Base-by-base conservation (phyloP, 2,329 filamentous ascomycete genomes). In the Chalaropsis ovoidea region DNA sequence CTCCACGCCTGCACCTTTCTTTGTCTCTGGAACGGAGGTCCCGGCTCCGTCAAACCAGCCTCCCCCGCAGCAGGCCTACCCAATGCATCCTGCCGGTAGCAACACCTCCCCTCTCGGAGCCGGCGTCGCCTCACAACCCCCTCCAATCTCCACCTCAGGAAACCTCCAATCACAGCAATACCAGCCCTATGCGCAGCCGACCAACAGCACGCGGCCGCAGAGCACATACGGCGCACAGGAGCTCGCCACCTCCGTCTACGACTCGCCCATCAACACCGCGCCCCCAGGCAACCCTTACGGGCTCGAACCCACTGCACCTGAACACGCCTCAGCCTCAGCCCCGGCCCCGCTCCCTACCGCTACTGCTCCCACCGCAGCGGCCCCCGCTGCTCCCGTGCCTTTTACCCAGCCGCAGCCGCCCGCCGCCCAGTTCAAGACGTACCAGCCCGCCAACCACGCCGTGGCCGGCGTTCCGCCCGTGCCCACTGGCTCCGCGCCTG, bases 221-320 rank as follows among this genome's bases (percentile, higher is more conserved):
- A 87, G 84, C 73, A 87, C 83, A 11, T 88, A 87, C 70, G 85
- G 86, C 35, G 83, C 88, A 0, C 89, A 92, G 75, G 89, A 93
- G 75, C 78, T 93, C 60, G 86, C 88, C 31, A 90, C 88, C 0
- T 88, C 87, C 0, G 84, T 83, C 10, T 92, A 91, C 71, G 87
- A 91, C 74, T 88, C 87, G 2, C 88, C 88, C 52, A 80, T 88
- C 47, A 82, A 79, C 13, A 78, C 79, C 4, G 75, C 77, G 3
- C 75, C 77, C 5, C 80, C 83, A 10, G 79, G 82, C 64, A 69
- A 73, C 66, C 62, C 72, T 67, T 41, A 74, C 68, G 69, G 70
- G 67, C 64, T 72, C 64, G 66, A 70, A 65, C 68, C 72, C 63
- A 70, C 71, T 65, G 68, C 73, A 68, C 68, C 72, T 67, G 47